These are phyloP conservation scores for Thermochaetoides thermophila DNA, from an alignment of 495 filamentous ascomycete species.

Conservation along the genomic window DNA sequence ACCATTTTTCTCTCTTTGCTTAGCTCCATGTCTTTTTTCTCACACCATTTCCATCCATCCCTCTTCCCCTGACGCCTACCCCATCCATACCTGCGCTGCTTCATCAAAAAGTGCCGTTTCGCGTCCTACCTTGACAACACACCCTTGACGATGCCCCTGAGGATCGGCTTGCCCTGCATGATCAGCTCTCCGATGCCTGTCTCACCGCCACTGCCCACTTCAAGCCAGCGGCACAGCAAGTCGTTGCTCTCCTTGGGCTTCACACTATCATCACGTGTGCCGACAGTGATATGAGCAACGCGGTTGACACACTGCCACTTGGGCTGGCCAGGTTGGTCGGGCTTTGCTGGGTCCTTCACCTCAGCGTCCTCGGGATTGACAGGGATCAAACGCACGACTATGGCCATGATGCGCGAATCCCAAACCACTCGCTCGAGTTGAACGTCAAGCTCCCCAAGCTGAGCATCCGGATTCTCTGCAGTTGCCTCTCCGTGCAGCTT, in stretches of 20 bases:
- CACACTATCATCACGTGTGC: slow-evolving; percentile 53
- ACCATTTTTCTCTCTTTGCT: no score
- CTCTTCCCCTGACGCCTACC: slow-evolving; percentile 1
- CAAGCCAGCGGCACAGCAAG: slow-evolving; percentile 54
- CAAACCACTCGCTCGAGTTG: slow-evolving; percentile 52
- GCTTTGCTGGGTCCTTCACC: slow-evolving; percentile 21
- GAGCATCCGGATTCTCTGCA: slow-evolving; percentile 19
- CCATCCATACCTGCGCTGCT: no score
- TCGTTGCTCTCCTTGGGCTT: slow-evolving; percentile 93
- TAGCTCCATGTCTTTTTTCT: no score
- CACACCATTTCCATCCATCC: background rate
- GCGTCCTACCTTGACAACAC: slow-evolving; percentile 33
- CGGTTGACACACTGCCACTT: slow-evolving; percentile 58
- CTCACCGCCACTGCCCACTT: slow-evolving; percentile 28
- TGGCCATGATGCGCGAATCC: slow-evolving; percentile 73
- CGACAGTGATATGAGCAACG: slow-evolving; percentile 80
- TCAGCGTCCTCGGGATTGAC: slow-evolving; percentile 5
- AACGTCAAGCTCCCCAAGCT: slow-evolving; percentile 33
- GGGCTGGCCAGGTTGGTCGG: slow-evolving; percentile 3
- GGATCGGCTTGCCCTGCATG: slow-evolving; percentile 28
- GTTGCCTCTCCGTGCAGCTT: slow-evolving; percentile 29
- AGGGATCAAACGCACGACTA: slow-evolving; percentile 53
- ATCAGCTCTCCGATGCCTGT: slow-evolving; percentile 32
- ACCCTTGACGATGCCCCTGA: slow-evolving; percentile 28
- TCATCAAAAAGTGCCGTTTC: no score